Percentiles rank a stretch among this genome's conserved stretches.
These are phyloP conservation scores for Pseudogymnoascus sp. DNA, from an alignment of 2,329 filamentous ascomycete genomes.

Conservation along the genomic window DNA sequence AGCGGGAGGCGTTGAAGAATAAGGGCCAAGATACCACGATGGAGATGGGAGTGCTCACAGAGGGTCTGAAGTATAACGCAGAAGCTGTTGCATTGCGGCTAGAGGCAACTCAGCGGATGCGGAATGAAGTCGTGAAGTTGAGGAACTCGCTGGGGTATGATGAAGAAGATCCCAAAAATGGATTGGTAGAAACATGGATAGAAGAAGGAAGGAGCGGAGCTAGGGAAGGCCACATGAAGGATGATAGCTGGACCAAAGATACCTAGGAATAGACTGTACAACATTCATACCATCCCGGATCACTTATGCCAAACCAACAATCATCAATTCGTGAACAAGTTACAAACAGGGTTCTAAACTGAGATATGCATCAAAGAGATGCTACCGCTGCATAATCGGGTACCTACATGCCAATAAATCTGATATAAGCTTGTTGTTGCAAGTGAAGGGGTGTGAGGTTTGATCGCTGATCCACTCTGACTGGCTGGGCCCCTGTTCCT, in stretches of 20 bases:
- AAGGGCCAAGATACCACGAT: slow-evolving; percentile 27
- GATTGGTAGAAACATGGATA: slow-evolving; percentile 74
- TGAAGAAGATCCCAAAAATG: slow-evolving; percentile 72
- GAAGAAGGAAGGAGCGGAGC: slow-evolving; percentile 46
- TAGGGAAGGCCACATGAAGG: slow-evolving; percentile 47
- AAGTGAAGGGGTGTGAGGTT: background rate
- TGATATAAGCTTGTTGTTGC: background rate
- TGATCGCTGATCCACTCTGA: slow-evolving; percentile 1
- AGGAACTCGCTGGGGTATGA: slow-evolving; percentile 60
- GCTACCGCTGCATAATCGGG: background rate
- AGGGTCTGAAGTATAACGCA: slow-evolving; percentile 58
- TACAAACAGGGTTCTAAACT: background rate
- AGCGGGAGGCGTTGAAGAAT: slow-evolving; percentile 36
- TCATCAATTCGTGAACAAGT: background rate
- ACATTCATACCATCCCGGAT: background rate
- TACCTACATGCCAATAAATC: background rate
- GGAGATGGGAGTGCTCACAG: slow-evolving; percentile 53
- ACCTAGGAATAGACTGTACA: slow-evolving; percentile 12
- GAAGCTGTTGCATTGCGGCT: slow-evolving; percentile 72
- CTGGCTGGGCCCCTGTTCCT: slow-evolving; percentile 4
- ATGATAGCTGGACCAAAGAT: slow-evolving; percentile 54
- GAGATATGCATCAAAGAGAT: background rate
- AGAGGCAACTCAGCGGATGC: slow-evolving; percentile 71
- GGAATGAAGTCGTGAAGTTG: slow-evolving; percentile 74
- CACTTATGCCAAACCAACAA: background rate